A percentile compares a stretch with the other conserved stretches of the same genome.
These are phyloP conservation scores for Clavispora santaluciae DNA, from an alignment of 805 yeast genomes.

Conservation along the genomic window DNA sequence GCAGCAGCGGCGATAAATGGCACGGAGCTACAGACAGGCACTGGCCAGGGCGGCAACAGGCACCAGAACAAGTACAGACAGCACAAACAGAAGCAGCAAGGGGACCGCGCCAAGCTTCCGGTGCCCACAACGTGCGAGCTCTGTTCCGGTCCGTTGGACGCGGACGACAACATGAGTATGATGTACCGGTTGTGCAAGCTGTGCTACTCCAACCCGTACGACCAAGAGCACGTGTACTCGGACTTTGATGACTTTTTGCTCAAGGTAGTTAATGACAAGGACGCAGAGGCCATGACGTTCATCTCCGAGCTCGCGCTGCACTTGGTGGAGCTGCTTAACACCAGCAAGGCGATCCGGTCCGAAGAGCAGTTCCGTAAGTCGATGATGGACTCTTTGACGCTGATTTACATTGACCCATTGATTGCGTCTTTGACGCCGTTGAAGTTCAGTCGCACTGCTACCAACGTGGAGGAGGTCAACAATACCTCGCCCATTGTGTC, in stretches of 20 bases:
- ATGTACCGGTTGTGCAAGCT: conserved; percentile 24
- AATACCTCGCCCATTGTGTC: conserved; percentile 14
- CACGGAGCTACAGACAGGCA: conserved; percentile 8
- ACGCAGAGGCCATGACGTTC: conserved; percentile 11
- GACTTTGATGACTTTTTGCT: conserved; percentile 26
- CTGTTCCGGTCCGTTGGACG: conserved; percentile 21
- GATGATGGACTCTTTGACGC: conserved; percentile 29
- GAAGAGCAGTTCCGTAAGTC: conserved; percentile 34
- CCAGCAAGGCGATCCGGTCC: conserved; percentile 18
- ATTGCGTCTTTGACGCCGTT: conserved; percentile 29
- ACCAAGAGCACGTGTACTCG: conserved; percentile 20
- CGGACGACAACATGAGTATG: conserved; percentile 20
- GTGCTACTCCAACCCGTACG: conserved; percentile 29
- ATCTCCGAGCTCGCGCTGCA: conserved; percentile 14
- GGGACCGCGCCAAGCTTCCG: conserved; percentile 13
- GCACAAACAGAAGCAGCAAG: conserved; percentile 15
- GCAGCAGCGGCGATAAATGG: conserved; percentile 16
- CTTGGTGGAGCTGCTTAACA: conserved; percentile 20
- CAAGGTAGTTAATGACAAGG: conserved; percentile 17
- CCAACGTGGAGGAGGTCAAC: conserved; percentile 25
- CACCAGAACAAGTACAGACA: conserved; percentile 7
- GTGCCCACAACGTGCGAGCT: conserved; percentile 24
- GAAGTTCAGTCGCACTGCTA: conserved; percentile 24
- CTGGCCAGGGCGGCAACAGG: not conserved
- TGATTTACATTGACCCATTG: conserved; percentile 36